These are phyloP conservation scores for Xanthoconium stramineum DNA, from an alignment of 768 basidiomycete species.

Conservation along the genomic window DNA sequence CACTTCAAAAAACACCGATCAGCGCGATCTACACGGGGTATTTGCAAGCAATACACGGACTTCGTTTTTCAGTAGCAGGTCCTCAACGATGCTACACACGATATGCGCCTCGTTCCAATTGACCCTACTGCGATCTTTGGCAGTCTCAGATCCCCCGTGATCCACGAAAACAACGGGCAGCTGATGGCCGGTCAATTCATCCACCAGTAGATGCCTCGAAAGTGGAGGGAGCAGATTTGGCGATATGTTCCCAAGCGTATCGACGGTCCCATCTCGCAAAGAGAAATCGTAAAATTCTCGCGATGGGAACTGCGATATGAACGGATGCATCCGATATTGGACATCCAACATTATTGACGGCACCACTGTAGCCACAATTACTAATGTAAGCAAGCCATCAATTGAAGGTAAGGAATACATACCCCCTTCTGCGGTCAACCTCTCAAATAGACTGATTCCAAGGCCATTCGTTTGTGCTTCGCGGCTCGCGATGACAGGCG, in stretches of 20 bases:
- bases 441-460: slow-evolving; percentile 82
- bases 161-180: slow-evolving; percentile 79
- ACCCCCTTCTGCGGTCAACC: slow-evolving; percentile 83
- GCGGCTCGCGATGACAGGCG: slow-evolving; percentile 78
- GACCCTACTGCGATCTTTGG: slow-evolving; percentile 66
- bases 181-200: slow-evolving; percentile 37
- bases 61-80: slow-evolving; percentile 71
- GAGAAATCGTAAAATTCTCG: slow-evolving; percentile 74
- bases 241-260: slow-evolving; percentile 42
- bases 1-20: slow-evolving; percentile 35
- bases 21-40: neutral
- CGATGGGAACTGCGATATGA: slow-evolving; percentile 84
- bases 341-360: slow-evolving; percentile 89
- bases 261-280: slow-evolving; percentile 74
- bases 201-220: slow-evolving; percentile 47
- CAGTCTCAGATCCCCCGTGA: slow-evolving; percentile 67
- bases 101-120: slow-evolving; percentile 79
- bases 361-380: slow-evolving; percentile 46
- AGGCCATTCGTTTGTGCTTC: slow-evolving; percentile 74
- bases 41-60: slow-evolving; percentile 39
- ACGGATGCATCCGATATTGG: slow-evolving; percentile 97
- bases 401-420: slow-evolving; percentile 27
- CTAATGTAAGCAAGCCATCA: slow-evolving; percentile 3
- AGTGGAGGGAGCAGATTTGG: slow-evolving; percentile 58
- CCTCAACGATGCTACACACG: slow-evolving; percentile 77